These are phyloP conservation scores for Heliamphora exappendiculata DNA, from an alignment of 148 eudicot genomes.

Conservation along the genomic window DNA sequence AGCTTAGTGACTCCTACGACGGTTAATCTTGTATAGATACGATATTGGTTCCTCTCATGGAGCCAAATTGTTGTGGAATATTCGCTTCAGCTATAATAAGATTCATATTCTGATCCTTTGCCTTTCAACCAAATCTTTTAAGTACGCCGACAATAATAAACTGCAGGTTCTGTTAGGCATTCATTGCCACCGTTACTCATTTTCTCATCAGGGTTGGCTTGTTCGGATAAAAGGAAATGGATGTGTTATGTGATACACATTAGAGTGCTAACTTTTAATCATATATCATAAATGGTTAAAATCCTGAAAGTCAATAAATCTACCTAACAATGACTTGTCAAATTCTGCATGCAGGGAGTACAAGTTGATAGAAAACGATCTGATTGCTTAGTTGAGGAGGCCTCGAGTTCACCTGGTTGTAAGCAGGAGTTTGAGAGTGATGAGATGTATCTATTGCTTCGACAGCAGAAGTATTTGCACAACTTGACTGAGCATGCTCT, in stretches of 20 bases:
- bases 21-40: neutral
- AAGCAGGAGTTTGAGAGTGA: conserved; percentile 41
- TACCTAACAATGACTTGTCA: neutral
- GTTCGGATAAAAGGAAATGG: neutral
- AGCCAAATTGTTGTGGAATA: neutral
- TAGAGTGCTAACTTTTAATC: neutral
- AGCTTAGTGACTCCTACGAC: neutral
- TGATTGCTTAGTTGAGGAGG: conserved; percentile 29
- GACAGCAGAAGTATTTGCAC: conserved; percentile 52
- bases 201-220: neutral
- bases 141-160: neutral
- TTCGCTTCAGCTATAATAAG: neutral
- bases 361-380: conserved; percentile 38
- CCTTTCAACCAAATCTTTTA: neutral
- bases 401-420: conserved; percentile 22
- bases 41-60: neutral
- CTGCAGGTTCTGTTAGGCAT: neutral
- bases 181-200: neutral
- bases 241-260: neutral
- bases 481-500: conserved; percentile 74
- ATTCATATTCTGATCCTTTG: neutral
- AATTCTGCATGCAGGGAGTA: conserved; percentile 52
- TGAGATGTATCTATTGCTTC: conserved; percentile 42
- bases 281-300: neutral
- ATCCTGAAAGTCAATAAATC: neutral